phyloP scores from a whole-genome alignment of 1,284 basidiomycete genomes.

The Cryptococcus sp. region DNA sequence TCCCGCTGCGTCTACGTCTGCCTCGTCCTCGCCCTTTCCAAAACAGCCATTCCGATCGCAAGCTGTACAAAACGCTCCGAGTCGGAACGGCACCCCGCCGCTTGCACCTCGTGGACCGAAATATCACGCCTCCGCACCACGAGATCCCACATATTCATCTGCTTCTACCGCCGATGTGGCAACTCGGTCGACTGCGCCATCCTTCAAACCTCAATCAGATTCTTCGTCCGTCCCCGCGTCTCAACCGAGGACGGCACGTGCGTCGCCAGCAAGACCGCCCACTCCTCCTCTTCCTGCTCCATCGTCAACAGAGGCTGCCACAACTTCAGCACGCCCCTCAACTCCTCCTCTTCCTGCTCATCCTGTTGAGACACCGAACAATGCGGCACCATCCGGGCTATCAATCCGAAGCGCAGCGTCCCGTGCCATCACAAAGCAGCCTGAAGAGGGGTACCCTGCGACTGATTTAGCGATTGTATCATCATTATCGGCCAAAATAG shows the following conservation, averaged over 20 bases:
- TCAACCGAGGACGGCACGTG: not conserved
- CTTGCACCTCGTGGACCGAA: conserved; percentile 8
- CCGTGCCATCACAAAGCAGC: too few species aligned
- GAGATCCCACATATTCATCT: not conserved
- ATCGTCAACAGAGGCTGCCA: not conserved
- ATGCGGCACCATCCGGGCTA: too few species aligned
- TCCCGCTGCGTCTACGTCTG: not conserved
- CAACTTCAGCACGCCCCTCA: not conserved
- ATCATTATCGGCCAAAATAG: too few species aligned
- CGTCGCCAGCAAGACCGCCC: conserved; percentile 1
- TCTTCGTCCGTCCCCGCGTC: not conserved
- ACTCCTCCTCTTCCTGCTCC: conserved; percentile 1
- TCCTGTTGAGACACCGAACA: too few species aligned
- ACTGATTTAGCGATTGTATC: too few species aligned
- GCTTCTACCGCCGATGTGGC: not conserved
- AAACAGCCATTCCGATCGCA: not conserved
- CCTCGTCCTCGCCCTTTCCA: not conserved
- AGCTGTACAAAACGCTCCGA: not conserved
- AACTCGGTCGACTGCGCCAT: not conserved
- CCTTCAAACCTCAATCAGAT: not conserved
- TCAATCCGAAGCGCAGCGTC: too few species aligned
- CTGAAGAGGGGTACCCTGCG: too few species aligned
- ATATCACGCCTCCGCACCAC: conserved; percentile 2
- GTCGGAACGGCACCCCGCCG: not conserved
- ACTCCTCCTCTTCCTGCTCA: not conserved